Evolutionary conservation across 73 alveolate species (phyloP), one percentile per base, ranked within the genome.

Genomic region (Breviolum minutum): DNA sequence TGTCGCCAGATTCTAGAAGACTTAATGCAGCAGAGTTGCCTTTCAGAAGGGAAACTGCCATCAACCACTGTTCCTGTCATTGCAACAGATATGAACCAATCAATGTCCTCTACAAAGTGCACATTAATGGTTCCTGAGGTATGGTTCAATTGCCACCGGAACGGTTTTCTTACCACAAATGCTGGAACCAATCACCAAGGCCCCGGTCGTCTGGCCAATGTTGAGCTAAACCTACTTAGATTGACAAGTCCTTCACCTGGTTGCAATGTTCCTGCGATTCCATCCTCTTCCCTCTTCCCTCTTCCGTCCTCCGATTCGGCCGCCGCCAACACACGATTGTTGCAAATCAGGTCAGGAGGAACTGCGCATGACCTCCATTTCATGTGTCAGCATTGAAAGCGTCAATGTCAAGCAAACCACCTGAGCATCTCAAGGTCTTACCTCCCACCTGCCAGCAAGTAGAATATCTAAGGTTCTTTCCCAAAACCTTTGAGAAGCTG

Each of bases 41-140:
- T 40, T 73, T 82, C 24, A 87, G 95, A 14, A 87, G 95, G 74
- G 95, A 73, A 61, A 60, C 40, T 32, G 95, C 95, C 10, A 64
- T 66, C 95, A 87, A 29, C 95, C 95, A 87, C 48, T 87, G 95
- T 82, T 87, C 95, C 95, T 87, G 8, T 13, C 71, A 60, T 9
- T 40, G 26, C 54, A n/a, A 24, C 29, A 26, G 27, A 26, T 73
- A 26, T 26, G 32, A 73, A 73, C 24, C 24, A 26, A 26, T 26
- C 83, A 73, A 29, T 26, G 24, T 14, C 26, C 40, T 26, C 24
- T 26, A 26, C 83, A 10, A 26, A 19, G 83, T 26, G 29, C 40
- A 40, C 54, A 40, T 40, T 0, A 3, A 40, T 40, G 0, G 54
- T 40, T 40, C 0, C 54, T 40, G 54, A 40, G 54, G 5, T 40